Evolutionary conservation across 176 grass and related monocot species (phyloP).

Genomic region (Puya raimondii): DNA sequence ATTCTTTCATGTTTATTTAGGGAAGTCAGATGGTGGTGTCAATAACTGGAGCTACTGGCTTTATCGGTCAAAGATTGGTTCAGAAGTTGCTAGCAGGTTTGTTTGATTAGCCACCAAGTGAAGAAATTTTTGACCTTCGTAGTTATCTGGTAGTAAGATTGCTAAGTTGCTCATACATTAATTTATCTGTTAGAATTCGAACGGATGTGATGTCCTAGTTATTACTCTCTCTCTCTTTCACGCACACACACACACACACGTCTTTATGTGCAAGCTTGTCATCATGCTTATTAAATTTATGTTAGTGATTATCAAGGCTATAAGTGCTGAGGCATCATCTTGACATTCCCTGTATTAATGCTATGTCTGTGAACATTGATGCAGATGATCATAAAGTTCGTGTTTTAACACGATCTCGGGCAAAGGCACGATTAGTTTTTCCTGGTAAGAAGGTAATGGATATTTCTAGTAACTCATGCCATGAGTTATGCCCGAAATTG

Average conservation of each 20-base stretch:
- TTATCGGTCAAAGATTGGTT: constrained; percentile 76
- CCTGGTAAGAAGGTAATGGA: constrained; percentile 72
- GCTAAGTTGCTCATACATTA: not conserved
- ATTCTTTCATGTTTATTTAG: constrained; percentile 21
- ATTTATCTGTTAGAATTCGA: not conserved
- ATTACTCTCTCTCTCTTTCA: not conserved
- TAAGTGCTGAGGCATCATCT: not conserved
- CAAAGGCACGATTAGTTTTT: constrained; percentile 56
- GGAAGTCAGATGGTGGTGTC: constrained; percentile 53
- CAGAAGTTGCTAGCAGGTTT: constrained; percentile 66
- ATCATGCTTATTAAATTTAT: no score
- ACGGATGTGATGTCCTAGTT: not conserved
- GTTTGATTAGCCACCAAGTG: not conserved
- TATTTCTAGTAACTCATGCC: not conserved
- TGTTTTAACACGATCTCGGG: constrained; percentile 66
- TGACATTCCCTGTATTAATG: not conserved
- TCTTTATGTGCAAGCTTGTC: no score
- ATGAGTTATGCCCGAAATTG: not conserved
- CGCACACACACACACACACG: no score
- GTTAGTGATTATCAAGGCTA: not conserved
- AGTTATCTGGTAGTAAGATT: no score
- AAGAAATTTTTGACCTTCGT: not conserved
- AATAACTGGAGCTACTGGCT: constrained; percentile 89
- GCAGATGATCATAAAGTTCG: constrained; percentile 70
- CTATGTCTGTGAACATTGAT: not conserved